Conservation (phyloP, 768 basidiomycete genomes). For the Mycena venus region DNA sequence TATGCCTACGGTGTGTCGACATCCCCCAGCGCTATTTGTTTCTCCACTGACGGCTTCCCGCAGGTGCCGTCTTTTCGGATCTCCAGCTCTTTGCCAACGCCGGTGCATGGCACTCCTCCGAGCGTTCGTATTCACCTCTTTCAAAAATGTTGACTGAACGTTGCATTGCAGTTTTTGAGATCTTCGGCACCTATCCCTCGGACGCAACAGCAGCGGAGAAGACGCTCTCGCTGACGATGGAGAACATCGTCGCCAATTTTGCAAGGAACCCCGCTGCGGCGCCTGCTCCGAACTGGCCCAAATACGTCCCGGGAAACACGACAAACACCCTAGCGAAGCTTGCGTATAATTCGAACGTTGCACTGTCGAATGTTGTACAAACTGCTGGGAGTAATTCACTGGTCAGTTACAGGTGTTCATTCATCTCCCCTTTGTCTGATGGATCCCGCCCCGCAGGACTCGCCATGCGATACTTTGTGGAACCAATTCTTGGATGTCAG, state of each 20-base stretch:
- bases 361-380: constrained; percentile 30
- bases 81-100: constrained; percentile 37
- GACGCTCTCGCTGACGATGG: constrained; percentile 37
- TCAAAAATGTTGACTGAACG: neutral
- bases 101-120: constrained; percentile 39
- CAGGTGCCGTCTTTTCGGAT: constrained; percentile 35
- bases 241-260: constrained; percentile 34
- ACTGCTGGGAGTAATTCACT: constrained; percentile 26
- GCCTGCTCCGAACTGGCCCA: constrained; percentile 36
- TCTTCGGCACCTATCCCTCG: constrained; percentile 41
- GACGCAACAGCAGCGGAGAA: constrained; percentile 38
- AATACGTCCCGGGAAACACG: constrained; percentile 26
- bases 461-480: constrained; percentile 5
- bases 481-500: constrained; percentile 15
- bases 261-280: constrained; percentile 30
- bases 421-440: neutral
- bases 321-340: constrained; percentile 37
- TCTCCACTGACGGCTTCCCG: neutral
- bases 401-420: neutral
- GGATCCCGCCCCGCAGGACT: neutral
- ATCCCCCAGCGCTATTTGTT: neutral
- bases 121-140: constrained; percentile 24
- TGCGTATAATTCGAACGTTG: constrained; percentile 35
- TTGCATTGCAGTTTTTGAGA: constrained; percentile 27
- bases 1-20: constrained; percentile 33